Evolutionary conservation across 2,329 filamentous ascomycete species (phyloP).

Genomic region (Stachybotrys echinatus): DNA sequence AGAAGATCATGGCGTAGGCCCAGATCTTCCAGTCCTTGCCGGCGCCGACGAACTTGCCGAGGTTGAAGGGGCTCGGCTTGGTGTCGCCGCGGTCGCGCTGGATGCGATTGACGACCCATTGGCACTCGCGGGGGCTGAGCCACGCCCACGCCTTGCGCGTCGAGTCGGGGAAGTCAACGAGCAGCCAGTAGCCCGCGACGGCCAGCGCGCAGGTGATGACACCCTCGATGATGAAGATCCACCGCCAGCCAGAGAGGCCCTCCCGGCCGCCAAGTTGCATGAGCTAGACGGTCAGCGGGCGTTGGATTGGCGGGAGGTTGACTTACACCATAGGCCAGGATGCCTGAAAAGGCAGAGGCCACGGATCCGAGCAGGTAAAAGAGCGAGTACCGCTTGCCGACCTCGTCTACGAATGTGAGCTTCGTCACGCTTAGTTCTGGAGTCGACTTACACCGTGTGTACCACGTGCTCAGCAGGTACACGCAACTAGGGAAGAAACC

Average conservation of each 20-base stretch:
- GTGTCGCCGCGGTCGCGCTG: slow-evolving; percentile 53
- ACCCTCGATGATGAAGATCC: slow-evolving; percentile 59
- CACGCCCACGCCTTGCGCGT: slow-evolving; percentile 46
- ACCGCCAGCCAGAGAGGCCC: slow-evolving; percentile 55
- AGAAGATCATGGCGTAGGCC: slow-evolving; percentile 56
- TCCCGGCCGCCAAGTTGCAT: slow-evolving; percentile 58
- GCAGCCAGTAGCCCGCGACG: slow-evolving; percentile 46
- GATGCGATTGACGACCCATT: slow-evolving; percentile 50
- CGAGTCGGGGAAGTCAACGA: slow-evolving; percentile 61
- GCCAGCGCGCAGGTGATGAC: slow-evolving; percentile 49
- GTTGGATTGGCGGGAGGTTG: slow-evolving; percentile 9
- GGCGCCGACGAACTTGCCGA: slow-evolving; percentile 39
- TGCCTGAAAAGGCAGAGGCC: slow-evolving; percentile 60
- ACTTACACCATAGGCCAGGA: slow-evolving; percentile 63
- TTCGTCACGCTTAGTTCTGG: background rate
- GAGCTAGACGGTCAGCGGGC: slow-evolving; percentile 27
- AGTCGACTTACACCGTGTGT: slow-evolving; percentile 51
- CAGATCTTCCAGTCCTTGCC: slow-evolving; percentile 54
- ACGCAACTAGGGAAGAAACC: slow-evolving; percentile 68
- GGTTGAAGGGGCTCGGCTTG: slow-evolving; percentile 46
- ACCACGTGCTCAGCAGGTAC: slow-evolving; percentile 71
- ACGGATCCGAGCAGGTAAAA: slow-evolving; percentile 67
- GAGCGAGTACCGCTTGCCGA: slow-evolving; percentile 62
- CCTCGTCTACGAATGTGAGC: slow-evolving; percentile 42
- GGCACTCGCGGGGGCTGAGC: slow-evolving; percentile 42